phyloP scores from a whole-genome alignment of 345 rosid species.

The Aethionema arabicum region DNA sequence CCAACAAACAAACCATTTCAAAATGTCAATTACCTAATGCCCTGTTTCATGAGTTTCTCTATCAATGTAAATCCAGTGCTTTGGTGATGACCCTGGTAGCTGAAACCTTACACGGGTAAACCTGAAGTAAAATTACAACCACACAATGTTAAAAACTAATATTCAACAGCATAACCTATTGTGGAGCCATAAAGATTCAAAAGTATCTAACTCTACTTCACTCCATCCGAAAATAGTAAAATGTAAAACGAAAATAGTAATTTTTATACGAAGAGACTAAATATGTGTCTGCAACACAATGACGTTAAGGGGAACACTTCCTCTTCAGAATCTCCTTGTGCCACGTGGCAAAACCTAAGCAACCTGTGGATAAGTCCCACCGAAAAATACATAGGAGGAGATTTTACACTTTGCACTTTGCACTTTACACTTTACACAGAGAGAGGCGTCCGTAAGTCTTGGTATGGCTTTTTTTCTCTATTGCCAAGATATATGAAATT shows the following conservation, averaged over 20 bases:
- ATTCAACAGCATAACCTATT: conserved; percentile 12
- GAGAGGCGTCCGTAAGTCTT: not conserved
- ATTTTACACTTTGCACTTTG: not conserved
- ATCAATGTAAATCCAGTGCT: no score
- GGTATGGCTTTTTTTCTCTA: not conserved
- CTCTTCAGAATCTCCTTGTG: conserved; percentile 14
- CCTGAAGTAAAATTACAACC: conserved; percentile 3
- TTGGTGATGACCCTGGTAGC: no score
- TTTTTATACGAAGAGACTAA: not conserved
- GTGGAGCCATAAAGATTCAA: conserved; percentile 5
- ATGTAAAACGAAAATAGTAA: conserved; percentile 1
- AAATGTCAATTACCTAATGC: no score
- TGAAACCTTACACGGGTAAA: conserved; percentile 14
- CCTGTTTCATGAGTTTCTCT: no score
- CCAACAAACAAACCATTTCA: no score
- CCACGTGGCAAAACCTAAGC: conserved; percentile 21
- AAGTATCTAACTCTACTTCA: conserved; percentile 2
- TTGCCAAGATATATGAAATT: not conserved
- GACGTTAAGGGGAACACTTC: conserved; percentile 19
- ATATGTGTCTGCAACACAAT: conserved; percentile 5
- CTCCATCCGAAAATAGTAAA: conserved; percentile 21
- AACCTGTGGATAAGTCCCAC: conserved; percentile 26
- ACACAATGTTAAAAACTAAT: conserved; percentile 18
- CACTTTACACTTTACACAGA: conserved; percentile 18
- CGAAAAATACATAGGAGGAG: conserved; percentile 4